Percentiles rank a stretch among this genome's conserved stretches.
Conservation (phyloP, 106 monocot genomes). For the Dioscorea zingiberensis region DNA sequence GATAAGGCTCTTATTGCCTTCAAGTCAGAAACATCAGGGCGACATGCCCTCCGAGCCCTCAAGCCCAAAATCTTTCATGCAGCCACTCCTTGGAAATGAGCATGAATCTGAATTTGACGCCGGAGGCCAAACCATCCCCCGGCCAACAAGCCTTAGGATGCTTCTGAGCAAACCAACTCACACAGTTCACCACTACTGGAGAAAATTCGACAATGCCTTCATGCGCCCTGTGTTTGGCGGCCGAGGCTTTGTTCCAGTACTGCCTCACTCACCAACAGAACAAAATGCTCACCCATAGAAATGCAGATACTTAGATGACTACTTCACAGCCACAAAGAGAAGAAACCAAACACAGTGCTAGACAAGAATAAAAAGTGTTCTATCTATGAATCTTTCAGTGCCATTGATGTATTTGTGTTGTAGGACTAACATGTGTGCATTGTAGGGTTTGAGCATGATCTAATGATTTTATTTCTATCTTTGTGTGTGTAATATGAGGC, state of each 20-base stretch:
- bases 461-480: too few relatives aligned
- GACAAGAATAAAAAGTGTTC: too few relatives aligned
- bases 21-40: not conserved
- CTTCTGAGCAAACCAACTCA: constrained; percentile 67
- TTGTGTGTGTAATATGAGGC: too few relatives aligned
- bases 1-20: constrained; percentile 55
- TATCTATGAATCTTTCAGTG: too few relatives aligned
- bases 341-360: too few relatives aligned
- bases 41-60: constrained; percentile 39
- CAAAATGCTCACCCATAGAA: constrained; percentile 16
- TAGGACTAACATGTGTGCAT: too few relatives aligned
- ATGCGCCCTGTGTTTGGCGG: constrained; percentile 94
- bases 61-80: constrained; percentile 42
- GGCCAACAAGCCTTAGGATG: constrained; percentile 72
- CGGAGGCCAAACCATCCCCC: constrained; percentile 4
- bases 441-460: too few relatives aligned
- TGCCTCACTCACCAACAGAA: constrained; percentile 82
- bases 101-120: constrained; percentile 46
- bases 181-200: constrained; percentile 83
- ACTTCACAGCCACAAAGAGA: too few relatives aligned
- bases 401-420: too few relatives aligned
- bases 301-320: too few relatives aligned
- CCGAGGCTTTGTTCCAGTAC: constrained; percentile 72
- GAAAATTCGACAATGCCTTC: constrained; percentile 74
- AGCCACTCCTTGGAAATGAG: constrained; percentile 43